Base-by-base conservation (phyloP, 371 early-diverging fungal genomes). In the Lichtheimia ornata region DNA sequence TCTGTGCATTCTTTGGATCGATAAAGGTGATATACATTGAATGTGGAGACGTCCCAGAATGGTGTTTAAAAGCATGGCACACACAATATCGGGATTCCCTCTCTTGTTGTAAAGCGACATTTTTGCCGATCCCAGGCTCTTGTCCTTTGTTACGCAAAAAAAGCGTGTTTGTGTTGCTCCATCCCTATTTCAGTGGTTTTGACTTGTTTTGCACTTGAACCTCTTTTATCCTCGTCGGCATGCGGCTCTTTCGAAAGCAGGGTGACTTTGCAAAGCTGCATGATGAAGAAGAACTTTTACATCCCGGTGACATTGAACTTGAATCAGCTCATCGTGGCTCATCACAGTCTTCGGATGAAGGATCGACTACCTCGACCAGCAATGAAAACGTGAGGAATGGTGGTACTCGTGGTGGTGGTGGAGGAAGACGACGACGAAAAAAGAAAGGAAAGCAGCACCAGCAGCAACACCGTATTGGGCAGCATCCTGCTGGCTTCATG, bases 281-380 rank as follows among this genome's bases (percentile, higher is more conserved):
- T n/a, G 65, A 65, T 56, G 65, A 65, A 45, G 60, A 65, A 45
- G 57, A 60, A 24, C 65, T 61, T 20, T 13, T 52, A 12, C 42
- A 59, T 28, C 59, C 58, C 43, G 40, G 56, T 42, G 43, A 63
- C 17, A 9, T 35, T 35, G 35, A 35, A 35, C 50, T 62, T 20
- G 55, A 59, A 28, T 25, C 25, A 12, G 55, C 51, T 22, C 45
- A 24, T 3, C 40, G n/a, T 7, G 18, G 15, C 53, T 5, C 12
- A 15, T n/a, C 17, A 5, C 41, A 25, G 13, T 40, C 24, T 14
- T 12, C 53, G 20, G 53, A 50, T 43, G 58, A 64, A 35, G 35
- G 17, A 25, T 47, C 47, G 47, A 18, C 11, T n/a, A n/a, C n/a
- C 9, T 47, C 47, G 1, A 9, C 35, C 35, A 35, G 35, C 11